Base-by-base conservation (phyloP, 495 filamentous ascomycete genomes). In the Thozetella sp. region DNA sequence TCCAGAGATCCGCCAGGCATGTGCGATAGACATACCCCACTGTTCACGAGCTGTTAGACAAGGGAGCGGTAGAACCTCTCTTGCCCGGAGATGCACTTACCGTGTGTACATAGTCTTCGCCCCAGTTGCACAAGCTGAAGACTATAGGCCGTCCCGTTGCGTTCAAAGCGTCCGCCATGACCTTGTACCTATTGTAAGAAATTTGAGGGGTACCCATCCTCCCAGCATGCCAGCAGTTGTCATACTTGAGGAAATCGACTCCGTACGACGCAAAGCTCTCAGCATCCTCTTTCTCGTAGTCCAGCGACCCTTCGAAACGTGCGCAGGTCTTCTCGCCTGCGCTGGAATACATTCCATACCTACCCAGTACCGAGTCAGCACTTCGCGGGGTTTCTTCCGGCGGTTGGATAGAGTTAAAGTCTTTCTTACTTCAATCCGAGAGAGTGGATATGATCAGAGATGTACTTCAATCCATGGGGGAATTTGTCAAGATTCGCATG, bases 71-170 rank as follows among this genome's bases (percentile, higher is more conserved):
- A n/a, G n/a, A n/a, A n/a, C n/a, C n/a, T n/a, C n/a, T n/a, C n/a
- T n/a, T n/a, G n/a, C n/a, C n/a, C n/a, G n/a, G n/a, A n/a, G n/a
- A n/a, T n/a, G n/a, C n/a, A 37, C 22, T 43, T 55, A 55, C 54
- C 0, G 54, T 55, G 30, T 55, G 54, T 25, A 55, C 30, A 23
- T 51, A 58, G 12, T 53, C 51, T 22, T 53, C 56, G 46, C 87
- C 87, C 86, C 86, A 88, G 51, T 83, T 76, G 63, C 87, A 91
- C 1, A 90, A 69, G 6, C 79, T 84, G 70, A 84, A 91, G 9
- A 88, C 65, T 45, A 91, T 90, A 0, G 79, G 77, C 11, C 86
- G 71, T 55, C 80, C 74, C 2, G 83, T 84, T 22, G 67, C 69
- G 6, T 80, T 64, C 19, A 90, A 69, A 1, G 88, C 88, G 55